A percentile compares a stretch with the other conserved stretches of the same genome.
Evolutionary conservation across 1,284 basidiomycete genomes (phyloP).

Genomic region (Neonothopanus nambi): DNA sequence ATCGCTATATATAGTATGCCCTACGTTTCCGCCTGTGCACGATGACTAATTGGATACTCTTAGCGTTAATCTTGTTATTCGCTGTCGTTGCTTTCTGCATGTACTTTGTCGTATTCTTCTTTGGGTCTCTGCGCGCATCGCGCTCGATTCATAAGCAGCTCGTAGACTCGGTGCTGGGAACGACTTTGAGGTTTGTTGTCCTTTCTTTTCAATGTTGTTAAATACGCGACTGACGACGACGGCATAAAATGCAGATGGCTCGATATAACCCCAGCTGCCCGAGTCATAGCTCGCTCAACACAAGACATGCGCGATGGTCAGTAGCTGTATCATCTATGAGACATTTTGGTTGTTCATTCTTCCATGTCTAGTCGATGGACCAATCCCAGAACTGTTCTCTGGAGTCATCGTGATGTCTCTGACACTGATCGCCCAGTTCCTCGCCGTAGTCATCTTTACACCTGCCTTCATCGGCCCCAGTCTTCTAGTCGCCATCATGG

Average conservation of each 20-base stretch:
- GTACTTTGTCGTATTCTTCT: constrained; percentile 28
- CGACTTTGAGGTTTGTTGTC: constrained; percentile 45
- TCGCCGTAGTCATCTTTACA: constrained; percentile 42
- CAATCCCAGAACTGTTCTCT: constrained; percentile 23
- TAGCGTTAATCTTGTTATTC: constrained; percentile 24
- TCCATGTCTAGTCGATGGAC: constrained; percentile 33
- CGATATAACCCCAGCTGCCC: constrained; percentile 49
- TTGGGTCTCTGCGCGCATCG: constrained; percentile 53
- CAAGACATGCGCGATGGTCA: constrained; percentile 27
- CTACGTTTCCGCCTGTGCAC: background rate
- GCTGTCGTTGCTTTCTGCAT: constrained; percentile 26
- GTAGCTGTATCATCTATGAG: background rate
- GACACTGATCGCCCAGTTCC: constrained; percentile 42
- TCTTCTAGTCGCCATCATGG: constrained; percentile 37
- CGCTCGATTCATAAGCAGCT: constrained; percentile 56
- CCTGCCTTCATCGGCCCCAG: constrained; percentile 38
- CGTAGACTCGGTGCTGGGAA: constrained; percentile 55
- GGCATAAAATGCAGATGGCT: constrained; percentile 39
- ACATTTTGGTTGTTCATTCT: constrained; percentile 3
- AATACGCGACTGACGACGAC: background rate
- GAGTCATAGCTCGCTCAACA: constrained; percentile 51
- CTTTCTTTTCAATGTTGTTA: background rate
- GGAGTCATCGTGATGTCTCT: constrained; percentile 48
- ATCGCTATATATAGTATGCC: constrained; percentile 39
- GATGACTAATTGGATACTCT: constrained; percentile 23